These are phyloP conservation scores for Salvia splendens DNA, from an alignment of 257 asterid genomes.

Conservation along the genomic window DNA sequence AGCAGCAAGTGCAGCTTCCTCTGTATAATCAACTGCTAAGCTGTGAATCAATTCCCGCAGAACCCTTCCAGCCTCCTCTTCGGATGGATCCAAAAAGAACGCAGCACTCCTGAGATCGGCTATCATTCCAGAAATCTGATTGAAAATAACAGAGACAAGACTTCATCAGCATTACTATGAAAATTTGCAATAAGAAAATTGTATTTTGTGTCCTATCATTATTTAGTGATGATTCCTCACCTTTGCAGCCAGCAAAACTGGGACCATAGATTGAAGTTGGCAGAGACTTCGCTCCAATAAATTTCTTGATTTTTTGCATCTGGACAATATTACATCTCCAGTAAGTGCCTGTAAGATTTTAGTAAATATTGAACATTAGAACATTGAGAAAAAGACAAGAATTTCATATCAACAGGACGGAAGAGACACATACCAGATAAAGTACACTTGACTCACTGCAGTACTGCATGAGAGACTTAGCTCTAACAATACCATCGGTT, in stretches of 20 bases:
- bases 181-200: neutral
- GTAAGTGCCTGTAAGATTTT: constrained; percentile 68
- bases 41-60: constrained; percentile 61
- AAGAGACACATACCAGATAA: constrained; percentile 62
- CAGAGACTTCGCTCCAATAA: constrained; percentile 67
- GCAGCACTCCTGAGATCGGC: constrained; percentile 55
- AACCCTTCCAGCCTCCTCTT: constrained; percentile 72
- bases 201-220: neutral
- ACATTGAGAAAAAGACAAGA: constrained; percentile 10
- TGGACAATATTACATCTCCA: constrained; percentile 70
- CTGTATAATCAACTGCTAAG: constrained; percentile 48
- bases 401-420: constrained; percentile 3
- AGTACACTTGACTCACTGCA: constrained; percentile 88
- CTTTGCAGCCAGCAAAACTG: constrained; percentile 69
- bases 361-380: constrained; percentile 15
- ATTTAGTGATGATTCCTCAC: constrained; percentile 40
- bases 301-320: constrained; percentile 65
- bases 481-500: constrained; percentile 58
- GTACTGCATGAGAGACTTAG: constrained; percentile 59
- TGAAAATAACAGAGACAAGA: constrained; percentile 10
- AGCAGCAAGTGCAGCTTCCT: constrained; percentile 48
- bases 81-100: constrained; percentile 77
- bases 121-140: constrained; percentile 70
- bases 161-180: constrained; percentile 10
- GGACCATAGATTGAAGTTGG: constrained; percentile 73